phyloP scores from a whole-genome alignment of 768 basidiomycete genomes.

The Pleurotus platypus region DNA sequence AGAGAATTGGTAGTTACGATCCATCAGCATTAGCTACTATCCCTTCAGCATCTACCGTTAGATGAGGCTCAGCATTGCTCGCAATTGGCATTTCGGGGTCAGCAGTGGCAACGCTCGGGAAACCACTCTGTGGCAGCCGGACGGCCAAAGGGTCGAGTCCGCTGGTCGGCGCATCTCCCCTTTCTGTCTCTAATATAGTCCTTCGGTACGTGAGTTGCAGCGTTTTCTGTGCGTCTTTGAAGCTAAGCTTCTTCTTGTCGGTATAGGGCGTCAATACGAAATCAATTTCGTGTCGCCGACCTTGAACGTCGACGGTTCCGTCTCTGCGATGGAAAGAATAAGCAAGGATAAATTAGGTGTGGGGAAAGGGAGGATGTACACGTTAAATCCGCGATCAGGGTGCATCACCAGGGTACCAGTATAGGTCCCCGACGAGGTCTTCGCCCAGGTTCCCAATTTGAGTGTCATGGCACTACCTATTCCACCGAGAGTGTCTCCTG shows the following conservation, averaged over 20 bases:
- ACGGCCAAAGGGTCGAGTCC: conserved; percentile 53
- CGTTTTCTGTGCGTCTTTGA: conserved; percentile 46
- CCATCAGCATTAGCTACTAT: conserved; percentile 56
- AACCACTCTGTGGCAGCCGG: conserved; percentile 32
- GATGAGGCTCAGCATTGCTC: conserved; percentile 34
- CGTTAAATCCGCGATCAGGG: conserved; percentile 55
- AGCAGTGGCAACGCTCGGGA: conserved; percentile 23
- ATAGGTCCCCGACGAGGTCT: conserved; percentile 28
- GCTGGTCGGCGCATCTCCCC: conserved; percentile 40
- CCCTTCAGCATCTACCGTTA: conserved; percentile 58
- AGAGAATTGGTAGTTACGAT: conserved; percentile 31
- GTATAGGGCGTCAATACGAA: conserved; percentile 60
- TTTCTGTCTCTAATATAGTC: conserved; percentile 49
- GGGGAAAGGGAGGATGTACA: conserved; percentile 30
- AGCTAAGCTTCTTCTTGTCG: conserved; percentile 38
- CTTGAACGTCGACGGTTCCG: conserved; percentile 56
- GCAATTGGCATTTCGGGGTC: conserved; percentile 48
- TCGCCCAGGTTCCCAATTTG: conserved; percentile 43
- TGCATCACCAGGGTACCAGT: conserved; percentile 44
- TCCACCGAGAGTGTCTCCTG: conserved; percentile 58
- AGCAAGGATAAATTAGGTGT: background rate
- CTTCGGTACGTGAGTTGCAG: conserved; percentile 45
- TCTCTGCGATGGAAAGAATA: conserved; percentile 27
- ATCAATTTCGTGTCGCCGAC: conserved; percentile 57
- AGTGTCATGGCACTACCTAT: conserved; percentile 61